Conservation (phyloP, 129 eudicot genomes). For the Flaveria trinervia region DNA sequence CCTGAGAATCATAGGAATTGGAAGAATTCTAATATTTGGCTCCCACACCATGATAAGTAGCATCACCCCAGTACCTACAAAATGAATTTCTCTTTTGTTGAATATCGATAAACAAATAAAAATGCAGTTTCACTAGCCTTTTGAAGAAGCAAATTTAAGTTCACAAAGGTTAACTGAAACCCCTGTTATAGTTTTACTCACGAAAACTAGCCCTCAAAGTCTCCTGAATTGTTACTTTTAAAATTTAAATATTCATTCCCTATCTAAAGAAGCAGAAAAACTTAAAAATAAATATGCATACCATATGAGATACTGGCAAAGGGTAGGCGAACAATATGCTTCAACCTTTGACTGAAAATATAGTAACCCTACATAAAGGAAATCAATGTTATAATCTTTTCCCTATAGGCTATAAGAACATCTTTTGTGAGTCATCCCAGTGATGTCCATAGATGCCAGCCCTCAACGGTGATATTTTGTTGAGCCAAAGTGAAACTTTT, state of each 20-base stretch:
- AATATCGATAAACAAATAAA: background rate
- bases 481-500: background rate
- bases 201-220: background rate
- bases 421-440: background rate
- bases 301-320: constrained; percentile 87
- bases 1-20: constrained; percentile 74
- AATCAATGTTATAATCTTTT: constrained; percentile 32
- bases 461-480: no score
- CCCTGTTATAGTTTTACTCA: background rate
- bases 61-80: constrained; percentile 89
- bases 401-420: constrained; percentile 7
- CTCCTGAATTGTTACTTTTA: background rate
- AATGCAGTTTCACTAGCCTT: constrained; percentile 15
- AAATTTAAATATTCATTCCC: background rate
- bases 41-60: constrained; percentile 89
- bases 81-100: background rate
- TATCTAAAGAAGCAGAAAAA: constrained; percentile 4
- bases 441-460: background rate
- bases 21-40: constrained; percentile 59
- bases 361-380: constrained; percentile 80
- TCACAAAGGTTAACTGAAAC: background rate
- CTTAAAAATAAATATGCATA: constrained; percentile 32
- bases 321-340: constrained; percentile 89
- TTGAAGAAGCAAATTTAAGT: background rate
- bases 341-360: constrained; percentile 88